Percentiles rank a stretch among this genome's conserved stretches.
These are phyloP conservation scores for Dictyostelium purpureum DNA, from an alignment of 78 protist genomes.

Conservation along the genomic window DNA sequence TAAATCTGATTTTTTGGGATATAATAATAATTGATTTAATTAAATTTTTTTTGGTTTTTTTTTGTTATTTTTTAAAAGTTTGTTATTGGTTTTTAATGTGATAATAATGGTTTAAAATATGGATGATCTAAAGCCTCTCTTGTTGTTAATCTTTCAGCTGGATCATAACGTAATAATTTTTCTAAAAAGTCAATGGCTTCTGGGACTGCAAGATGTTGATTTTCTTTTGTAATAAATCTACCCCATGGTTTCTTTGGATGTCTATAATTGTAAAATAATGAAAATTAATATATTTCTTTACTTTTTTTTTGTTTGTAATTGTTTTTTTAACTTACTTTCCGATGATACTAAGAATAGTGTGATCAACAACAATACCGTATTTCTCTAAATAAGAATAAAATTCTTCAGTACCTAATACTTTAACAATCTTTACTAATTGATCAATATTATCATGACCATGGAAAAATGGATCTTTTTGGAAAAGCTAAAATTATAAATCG, in stretches of 20 bases:
- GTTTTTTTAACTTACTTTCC: conserved; percentile 66
- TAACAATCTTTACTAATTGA: conserved; percentile 98
- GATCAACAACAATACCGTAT: conserved; percentile 94
- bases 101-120: conserved; percentile 66
- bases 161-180: conserved; percentile 95
- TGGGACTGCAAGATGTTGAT: conserved; percentile 88
- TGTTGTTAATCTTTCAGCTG: conserved; percentile 84
- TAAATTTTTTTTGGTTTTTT: no score
- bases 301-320: background rate
- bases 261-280: conserved; percentile 22
- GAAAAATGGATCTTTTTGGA: conserved; percentile 98
- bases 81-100: no score
- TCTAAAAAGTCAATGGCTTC: conserved; percentile 98
- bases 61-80: no score
- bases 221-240: conserved; percentile 83
- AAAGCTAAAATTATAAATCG: conserved; percentile 71
- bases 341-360: conserved; percentile 83
- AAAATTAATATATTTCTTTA: background rate
- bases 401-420: conserved; percentile 98
- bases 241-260: conserved; percentile 91
- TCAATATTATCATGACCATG: conserved; percentile 99
- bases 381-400: conserved; percentile 93
- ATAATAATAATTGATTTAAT: no score
- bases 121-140: conserved; percentile 86
- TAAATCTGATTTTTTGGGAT: background rate